phyloP scores from a whole-genome alignment of 2,329 filamentous ascomycete species.

The Atkinsonella texensis region DNA sequence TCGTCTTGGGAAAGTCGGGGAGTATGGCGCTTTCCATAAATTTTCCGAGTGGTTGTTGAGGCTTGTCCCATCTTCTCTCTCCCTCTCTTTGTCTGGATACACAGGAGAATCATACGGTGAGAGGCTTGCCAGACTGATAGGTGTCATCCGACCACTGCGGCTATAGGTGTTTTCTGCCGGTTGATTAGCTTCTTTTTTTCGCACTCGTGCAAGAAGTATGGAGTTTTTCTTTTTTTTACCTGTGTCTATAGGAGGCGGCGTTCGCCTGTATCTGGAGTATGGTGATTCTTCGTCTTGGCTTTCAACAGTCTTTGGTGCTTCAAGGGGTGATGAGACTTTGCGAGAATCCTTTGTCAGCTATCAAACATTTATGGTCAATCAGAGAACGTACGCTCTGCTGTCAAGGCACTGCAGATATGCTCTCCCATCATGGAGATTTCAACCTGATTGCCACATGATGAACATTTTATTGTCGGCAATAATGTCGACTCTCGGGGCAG shows the following conservation, averaged over 20 bases:
- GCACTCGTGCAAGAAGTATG: background rate
- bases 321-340: constrained; percentile 27
- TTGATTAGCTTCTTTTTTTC: background rate
- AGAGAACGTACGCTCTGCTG: constrained; percentile 32
- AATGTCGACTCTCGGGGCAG: constrained; percentile 52
- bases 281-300: constrained; percentile 14
- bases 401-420: constrained; percentile 52
- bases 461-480: constrained; percentile 80
- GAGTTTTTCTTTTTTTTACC: constrained; percentile 39
- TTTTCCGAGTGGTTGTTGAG: constrained; percentile 13
- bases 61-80: constrained; percentile 31
- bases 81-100: constrained; percentile 36
- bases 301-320: constrained; percentile 17
- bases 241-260: constrained; percentile 38
- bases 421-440: constrained; percentile 80
- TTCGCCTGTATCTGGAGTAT: constrained; percentile 25
- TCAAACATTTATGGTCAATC: background rate
- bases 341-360: background rate
- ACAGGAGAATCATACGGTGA: constrained; percentile 53
- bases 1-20: constrained; percentile 11
- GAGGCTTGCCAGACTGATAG: constrained; percentile 47
- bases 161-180: constrained; percentile 23
- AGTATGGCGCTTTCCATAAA: background rate
- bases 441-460: constrained; percentile 63
- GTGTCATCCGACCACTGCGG: constrained; percentile 48